Base-by-base conservation (phyloP, 352 stramenopile species). In the Pythium dissimile region DNA sequence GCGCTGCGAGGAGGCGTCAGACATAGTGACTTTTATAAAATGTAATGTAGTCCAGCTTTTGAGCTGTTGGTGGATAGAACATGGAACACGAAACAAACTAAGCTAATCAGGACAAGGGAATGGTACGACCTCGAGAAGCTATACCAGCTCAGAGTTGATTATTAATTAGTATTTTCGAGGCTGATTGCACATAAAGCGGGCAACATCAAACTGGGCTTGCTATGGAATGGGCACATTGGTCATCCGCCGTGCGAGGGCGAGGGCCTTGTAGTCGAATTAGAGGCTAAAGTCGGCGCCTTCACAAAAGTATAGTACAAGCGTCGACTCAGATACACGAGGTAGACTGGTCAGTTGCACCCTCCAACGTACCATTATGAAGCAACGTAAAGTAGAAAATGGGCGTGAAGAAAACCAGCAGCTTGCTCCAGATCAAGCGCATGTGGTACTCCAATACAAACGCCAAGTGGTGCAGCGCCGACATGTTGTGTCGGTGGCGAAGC, bases 341-440 rank as follows among this genome's bases (percentile, higher is more conserved):
- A 47, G 21, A 15, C 21, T 28, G 13, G 20, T 28, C 5, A 16
- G 21, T 20, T 13, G 21, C 11, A 28, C 4, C 8, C 41, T 20
- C 5, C 10, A 11, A 24, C 54, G 54, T 51, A 67, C 59, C 59
- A 21, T 58, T 52, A 28, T 67, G 59, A 13, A 67, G 13, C 5
- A 67, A 28, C 16, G 52, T 62, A 10, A 67, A 67, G n/a, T 62
- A 54, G 21, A 62, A 58, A 18, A 67, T 55, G 12, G 62, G 7
- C 2, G 52, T 26, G 31, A 67, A 46, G n/a, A 58, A 67, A 1
- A 28, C n/a, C 10, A 67, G 7, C 20, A 65, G 28, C 30, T 55
- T 59, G 48, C 58, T 41, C 39, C 54, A 49, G 32, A 65, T 60
- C 37, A 42, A 48, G 15, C 44, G 48, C 24, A 13, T 16, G 50